These are phyloP conservation scores for Endocalyx cinctus DNA, from an alignment of 2,329 filamentous ascomycete species.

Conservation along the genomic window DNA sequence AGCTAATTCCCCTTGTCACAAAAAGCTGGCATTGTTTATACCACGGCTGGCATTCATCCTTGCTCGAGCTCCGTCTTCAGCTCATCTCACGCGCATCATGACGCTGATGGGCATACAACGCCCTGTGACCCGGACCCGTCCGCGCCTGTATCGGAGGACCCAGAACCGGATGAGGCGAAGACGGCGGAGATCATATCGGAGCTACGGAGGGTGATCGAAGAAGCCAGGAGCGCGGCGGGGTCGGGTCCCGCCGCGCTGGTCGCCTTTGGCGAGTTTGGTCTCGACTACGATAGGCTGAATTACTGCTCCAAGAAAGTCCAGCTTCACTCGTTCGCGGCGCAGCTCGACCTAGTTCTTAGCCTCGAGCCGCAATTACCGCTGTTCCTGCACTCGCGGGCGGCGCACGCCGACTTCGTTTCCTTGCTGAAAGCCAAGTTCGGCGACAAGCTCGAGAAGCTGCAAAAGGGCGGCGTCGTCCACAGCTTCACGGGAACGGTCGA, in stretches of 20 bases:
- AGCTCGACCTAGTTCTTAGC: slow-evolving; percentile 71
- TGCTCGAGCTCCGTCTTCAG: slow-evolving; percentile 81
- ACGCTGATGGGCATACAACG: slow-evolving; percentile 40
- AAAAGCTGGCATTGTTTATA: slow-evolving; percentile 74
- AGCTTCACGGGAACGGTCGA: slow-evolving; percentile 86
- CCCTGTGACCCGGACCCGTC: slow-evolving; percentile 51
- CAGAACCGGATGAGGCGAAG: slow-evolving; percentile 38
- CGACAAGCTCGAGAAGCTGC: slow-evolving; percentile 57
- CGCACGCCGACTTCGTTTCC: slow-evolving; percentile 76
- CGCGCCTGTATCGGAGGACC: slow-evolving; percentile 44
- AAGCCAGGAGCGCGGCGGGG: slow-evolving; percentile 44
- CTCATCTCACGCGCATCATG: slow-evolving; percentile 38
- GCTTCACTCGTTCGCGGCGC: slow-evolving; percentile 76
- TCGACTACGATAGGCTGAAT: slow-evolving; percentile 91
- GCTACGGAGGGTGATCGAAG: slow-evolving; percentile 60
- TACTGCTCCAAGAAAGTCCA: slow-evolving; percentile 76
- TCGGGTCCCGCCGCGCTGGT: slow-evolving; percentile 44
- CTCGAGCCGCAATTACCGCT: slow-evolving; percentile 73
- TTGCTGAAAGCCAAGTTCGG: slow-evolving; percentile 59
- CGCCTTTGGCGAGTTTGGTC: slow-evolving; percentile 90
- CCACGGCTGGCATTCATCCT: slow-evolving; percentile 90
- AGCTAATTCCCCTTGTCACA: too few species aligned
- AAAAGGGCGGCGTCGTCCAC: slow-evolving; percentile 80
- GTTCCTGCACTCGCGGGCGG: slow-evolving; percentile 88
- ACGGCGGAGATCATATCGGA: slow-evolving; percentile 49